phyloP scores from a whole-genome alignment of 495 filamentous ascomycete genomes.

The Penicillium desertorum region DNA sequence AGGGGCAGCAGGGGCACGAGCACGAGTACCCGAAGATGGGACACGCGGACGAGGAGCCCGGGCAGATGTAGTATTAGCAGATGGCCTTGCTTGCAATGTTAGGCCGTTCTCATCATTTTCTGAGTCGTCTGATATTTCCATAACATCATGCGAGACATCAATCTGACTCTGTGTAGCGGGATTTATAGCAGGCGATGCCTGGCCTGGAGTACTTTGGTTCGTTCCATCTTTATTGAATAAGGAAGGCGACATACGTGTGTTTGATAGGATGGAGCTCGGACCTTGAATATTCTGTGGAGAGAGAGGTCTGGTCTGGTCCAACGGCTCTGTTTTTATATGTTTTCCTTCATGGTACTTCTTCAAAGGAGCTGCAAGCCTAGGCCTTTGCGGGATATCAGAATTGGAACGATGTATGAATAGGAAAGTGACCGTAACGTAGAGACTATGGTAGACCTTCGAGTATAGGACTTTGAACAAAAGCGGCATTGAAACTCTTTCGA shows the following conservation, averaged over 20 bases:
- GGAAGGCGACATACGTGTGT: background rate
- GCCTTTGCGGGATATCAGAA: background rate
- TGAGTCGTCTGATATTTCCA: conserved; percentile 2
- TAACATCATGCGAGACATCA: background rate
- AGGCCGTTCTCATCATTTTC: background rate
- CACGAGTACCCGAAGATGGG: background rate
- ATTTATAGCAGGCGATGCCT: too few species aligned
- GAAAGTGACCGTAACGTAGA: background rate
- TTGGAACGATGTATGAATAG: background rate
- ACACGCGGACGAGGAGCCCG: background rate
- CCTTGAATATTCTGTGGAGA: background rate
- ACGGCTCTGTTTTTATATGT: background rate
- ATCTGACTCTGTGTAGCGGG: background rate
- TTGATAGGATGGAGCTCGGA: background rate
- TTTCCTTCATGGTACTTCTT: background rate
- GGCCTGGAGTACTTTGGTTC: background rate
- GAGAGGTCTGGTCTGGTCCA: background rate
- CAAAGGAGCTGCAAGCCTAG: background rate
- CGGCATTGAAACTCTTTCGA: conserved; percentile 2
- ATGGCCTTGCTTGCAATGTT: background rate
- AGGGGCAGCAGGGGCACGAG: background rate
- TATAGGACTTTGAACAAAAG: conserved; percentile 4
- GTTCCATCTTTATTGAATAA: background rate
- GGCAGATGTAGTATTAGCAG: background rate
- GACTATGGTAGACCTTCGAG: background rate